These are phyloP conservation scores for Saccharomycodes ludwigii DNA, from an alignment of 805 yeast genomes.

Conservation along the genomic window DNA sequence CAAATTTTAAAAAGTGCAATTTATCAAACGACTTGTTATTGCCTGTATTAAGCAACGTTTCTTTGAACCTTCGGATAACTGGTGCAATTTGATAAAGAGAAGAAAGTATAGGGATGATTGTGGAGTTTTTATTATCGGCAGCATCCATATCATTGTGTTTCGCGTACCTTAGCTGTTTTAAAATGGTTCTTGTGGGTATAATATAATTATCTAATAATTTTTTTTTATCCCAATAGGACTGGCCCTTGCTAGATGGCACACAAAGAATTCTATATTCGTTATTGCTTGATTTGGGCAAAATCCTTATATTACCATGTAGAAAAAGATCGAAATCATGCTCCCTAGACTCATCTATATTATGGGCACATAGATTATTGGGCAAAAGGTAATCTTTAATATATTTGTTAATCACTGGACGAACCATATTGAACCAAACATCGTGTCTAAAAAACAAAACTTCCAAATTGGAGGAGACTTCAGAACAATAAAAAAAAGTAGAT, in stretches of 20 bases:
- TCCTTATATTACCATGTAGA: no score
- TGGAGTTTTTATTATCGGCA: no score
- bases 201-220: no score
- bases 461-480: conserved; percentile 36
- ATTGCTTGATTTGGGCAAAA: no score
- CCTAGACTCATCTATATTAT: no score
- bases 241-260: no score
- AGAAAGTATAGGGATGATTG: conserved; percentile 19
- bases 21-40: conserved; percentile 18
- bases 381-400: conserved; percentile 31
- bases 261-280: no score
- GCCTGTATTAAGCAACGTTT: conserved; percentile 9
- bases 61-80: conserved; percentile 28
- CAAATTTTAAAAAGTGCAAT: conserved; percentile 54
- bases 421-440: conserved; percentile 38
- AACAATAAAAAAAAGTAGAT: conserved; percentile 50
- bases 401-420: conserved; percentile 28
- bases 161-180: no score
- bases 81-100: conserved; percentile 36
- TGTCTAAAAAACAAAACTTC: conserved; percentile 43
- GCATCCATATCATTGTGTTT: no score
- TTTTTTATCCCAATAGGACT: no score
- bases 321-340: no score
- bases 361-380: not conserved
- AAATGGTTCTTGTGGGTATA: conserved; percentile 15